phyloP scores from a whole-genome alignment of 2,329 filamentous ascomycete genomes.

The Aspergillus versicolor region DNA sequence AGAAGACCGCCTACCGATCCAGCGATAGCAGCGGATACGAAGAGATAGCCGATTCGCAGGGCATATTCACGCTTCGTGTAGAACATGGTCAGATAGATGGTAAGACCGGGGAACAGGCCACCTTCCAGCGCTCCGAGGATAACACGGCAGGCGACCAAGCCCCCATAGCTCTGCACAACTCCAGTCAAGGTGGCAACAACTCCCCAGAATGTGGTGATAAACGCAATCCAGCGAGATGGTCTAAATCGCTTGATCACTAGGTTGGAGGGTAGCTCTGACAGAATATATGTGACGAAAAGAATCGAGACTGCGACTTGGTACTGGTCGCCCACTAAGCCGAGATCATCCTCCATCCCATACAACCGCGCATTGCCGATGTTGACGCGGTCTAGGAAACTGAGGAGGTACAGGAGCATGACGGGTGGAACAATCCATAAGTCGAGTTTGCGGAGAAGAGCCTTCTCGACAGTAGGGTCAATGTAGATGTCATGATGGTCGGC shows the following conservation, averaged over 20 bases:
- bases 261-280: conserved; percentile 11
- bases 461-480: conserved; percentile 12
- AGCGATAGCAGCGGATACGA: conserved; percentile 12
- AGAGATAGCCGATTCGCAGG: conserved; percentile 13
- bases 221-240: conserved; percentile 12
- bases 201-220: conserved; percentile 11
- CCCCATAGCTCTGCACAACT: conserved; percentile 1
- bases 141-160: conserved; percentile 7
- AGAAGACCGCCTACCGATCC: conserved; percentile 8
- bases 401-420: conserved; percentile 9
- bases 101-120: conserved; percentile 9
- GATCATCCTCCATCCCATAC: conserved; percentile 9
- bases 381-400: conserved; percentile 11
- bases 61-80: conserved; percentile 13
- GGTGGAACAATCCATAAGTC: conserved; percentile 8
- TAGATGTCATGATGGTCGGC: conserved; percentile 8
- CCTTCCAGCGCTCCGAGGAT: conserved; percentile 9
- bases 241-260: conserved; percentile 11
- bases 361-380: conserved; percentile 11
- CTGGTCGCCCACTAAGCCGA: conserved; percentile 7
- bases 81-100: conserved; percentile 12
- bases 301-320: conserved; percentile 10
- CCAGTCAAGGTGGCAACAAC: conserved; percentile 10
- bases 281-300: conserved; percentile 12
- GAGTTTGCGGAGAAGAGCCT: conserved; percentile 9